phyloP scores from a whole-genome alignment of 2,329 filamentous ascomycete genomes.

The Verticillium dahliae region DNA sequence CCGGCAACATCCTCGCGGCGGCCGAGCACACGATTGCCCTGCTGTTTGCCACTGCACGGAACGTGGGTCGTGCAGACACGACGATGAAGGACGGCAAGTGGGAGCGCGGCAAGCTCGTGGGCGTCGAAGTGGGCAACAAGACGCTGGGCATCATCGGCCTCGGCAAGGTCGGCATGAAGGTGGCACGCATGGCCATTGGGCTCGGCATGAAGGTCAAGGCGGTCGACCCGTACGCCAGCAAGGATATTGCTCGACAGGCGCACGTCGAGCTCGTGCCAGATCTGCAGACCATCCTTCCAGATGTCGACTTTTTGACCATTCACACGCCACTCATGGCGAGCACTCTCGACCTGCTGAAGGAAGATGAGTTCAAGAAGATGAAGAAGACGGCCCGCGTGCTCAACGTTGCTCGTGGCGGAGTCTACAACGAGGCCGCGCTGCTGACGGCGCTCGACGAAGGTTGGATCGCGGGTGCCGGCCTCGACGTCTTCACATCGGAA shows the following conservation, averaged over 20 bases:
- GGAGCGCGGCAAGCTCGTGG: slow-evolving; percentile 69
- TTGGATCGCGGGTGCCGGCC: slow-evolving; percentile 67
- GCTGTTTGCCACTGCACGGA: slow-evolving; percentile 66
- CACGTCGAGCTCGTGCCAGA: slow-evolving; percentile 57
- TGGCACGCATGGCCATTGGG: slow-evolving; percentile 71
- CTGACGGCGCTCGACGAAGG: slow-evolving; percentile 63
- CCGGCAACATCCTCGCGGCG: slow-evolving; percentile 74
- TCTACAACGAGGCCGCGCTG: slow-evolving; percentile 71
- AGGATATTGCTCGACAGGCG: slow-evolving; percentile 61
- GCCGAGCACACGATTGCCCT: slow-evolving; percentile 73
- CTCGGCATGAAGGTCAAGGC: slow-evolving; percentile 71
- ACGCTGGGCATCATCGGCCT: slow-evolving; percentile 70
- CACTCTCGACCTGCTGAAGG: slow-evolving; percentile 67
- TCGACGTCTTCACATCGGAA: slow-evolving; percentile 76
- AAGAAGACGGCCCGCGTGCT: slow-evolving; percentile 67
- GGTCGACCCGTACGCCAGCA: slow-evolving; percentile 71
- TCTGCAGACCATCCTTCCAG: slow-evolving; percentile 55
- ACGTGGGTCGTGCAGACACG: slow-evolving; percentile 64
- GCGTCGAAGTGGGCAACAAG: slow-evolving; percentile 73
- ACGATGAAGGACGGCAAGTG: slow-evolving; percentile 66
- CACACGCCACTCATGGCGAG: slow-evolving; percentile 75
- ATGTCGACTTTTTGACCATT: slow-evolving; percentile 71
- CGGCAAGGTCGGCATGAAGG: slow-evolving; percentile 77
- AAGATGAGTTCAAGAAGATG: slow-evolving; percentile 62
- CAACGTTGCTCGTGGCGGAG: slow-evolving; percentile 74